Base-by-base conservation (phyloP, 352 stramenopile genomes). In the Pythium scleroteichum region DNA sequence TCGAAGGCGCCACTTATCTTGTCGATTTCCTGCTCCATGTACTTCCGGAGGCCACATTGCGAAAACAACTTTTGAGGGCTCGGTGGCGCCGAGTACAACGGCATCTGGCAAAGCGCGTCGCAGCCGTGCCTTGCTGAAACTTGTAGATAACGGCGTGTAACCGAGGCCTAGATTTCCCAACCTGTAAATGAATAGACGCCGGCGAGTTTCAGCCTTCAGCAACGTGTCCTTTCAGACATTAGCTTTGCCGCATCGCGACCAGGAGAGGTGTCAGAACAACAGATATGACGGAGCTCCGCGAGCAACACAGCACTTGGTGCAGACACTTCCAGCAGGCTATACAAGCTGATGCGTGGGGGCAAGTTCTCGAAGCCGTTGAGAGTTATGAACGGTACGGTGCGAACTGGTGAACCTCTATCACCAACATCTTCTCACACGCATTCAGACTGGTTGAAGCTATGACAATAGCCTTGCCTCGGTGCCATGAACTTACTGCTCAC, bases 21-120 rank as follows among this genome's bases (percentile, higher is more conserved):
- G 81, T 92, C 16, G 85, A 95, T 59, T 92, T 95, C 54, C 46
- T 95, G 50, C 72, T 93, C 29, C 73, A 93, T 47, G 82, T 95
- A 20, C 69, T 95, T 24, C 85, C 85, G 0, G 80, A 92, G 46
- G 59, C 78, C 44, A 69, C 76, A 9, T 64, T 93, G 14, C 73
- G 85, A 10, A 80, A 88, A 44, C 71, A 91, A 41, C 55, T 94
- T 42, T 56, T 87, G 10, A 66, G 78, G 1, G 76, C 78, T 22
- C 79, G 82, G 1, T 94, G 85, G 85, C 74, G 80, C 5, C 79
- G 81, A 20, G 63, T 94, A n/a, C 76, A 86, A 17, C 54, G 75
- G 27, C 79, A 83, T 26, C 62, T 94, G 38, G 62, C 71, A 14
- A 85, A 85, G 61, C 77, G 82, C 32, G 77, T 90, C 14, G 51